Conservation (phyloP, 2,329 filamentous ascomycete species). For the Cercospora berteroae region DNA sequence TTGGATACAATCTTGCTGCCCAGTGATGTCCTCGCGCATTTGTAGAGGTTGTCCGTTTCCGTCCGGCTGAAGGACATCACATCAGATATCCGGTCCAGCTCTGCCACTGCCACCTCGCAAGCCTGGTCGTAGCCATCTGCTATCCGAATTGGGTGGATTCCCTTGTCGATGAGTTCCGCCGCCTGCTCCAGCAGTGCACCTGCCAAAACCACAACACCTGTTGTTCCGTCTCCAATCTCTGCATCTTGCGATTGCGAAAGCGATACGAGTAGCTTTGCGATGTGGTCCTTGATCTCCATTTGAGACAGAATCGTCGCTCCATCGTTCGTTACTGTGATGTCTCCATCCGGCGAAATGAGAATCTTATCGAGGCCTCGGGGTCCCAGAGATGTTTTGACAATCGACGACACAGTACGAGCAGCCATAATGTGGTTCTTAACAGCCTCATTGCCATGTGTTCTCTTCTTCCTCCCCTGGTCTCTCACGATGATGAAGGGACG, state of each 20-base stretch:
- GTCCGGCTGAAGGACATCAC: constrained; percentile 79
- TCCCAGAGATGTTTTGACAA: constrained; percentile 94
- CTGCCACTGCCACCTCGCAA: constrained; percentile 90
- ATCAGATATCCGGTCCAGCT: constrained; percentile 92
- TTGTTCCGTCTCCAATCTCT: constrained; percentile 97
- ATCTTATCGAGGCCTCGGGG: constrained; percentile 98
- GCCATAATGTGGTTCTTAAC: constrained; percentile 98
- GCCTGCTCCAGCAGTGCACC: constrained; percentile 95
- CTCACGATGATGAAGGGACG: constrained; percentile 96
- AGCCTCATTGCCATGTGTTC: constrained; percentile 92
- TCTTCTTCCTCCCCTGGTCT: constrained; percentile 98
- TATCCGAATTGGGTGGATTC: constrained; percentile 97
- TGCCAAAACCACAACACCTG: constrained; percentile 92
- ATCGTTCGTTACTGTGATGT: constrained; percentile 99
- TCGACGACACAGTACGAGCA: constrained; percentile 91
- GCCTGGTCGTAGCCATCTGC: constrained; percentile 97
- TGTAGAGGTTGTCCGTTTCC: constrained; percentile 80
- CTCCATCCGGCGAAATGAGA: constrained; percentile 94
- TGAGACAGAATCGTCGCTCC: constrained; percentile 92
- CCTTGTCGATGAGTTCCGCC: constrained; percentile 97
- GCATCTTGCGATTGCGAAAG: constrained; percentile 98
- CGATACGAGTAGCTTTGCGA: constrained; percentile 93
- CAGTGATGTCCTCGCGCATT: constrained; percentile 91
- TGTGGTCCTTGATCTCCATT: constrained; percentile 99
- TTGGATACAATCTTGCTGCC: constrained; percentile 99